phyloP scores from a whole-genome alignment of 345 rosid genomes.

The Isatis tinctoria region DNA sequence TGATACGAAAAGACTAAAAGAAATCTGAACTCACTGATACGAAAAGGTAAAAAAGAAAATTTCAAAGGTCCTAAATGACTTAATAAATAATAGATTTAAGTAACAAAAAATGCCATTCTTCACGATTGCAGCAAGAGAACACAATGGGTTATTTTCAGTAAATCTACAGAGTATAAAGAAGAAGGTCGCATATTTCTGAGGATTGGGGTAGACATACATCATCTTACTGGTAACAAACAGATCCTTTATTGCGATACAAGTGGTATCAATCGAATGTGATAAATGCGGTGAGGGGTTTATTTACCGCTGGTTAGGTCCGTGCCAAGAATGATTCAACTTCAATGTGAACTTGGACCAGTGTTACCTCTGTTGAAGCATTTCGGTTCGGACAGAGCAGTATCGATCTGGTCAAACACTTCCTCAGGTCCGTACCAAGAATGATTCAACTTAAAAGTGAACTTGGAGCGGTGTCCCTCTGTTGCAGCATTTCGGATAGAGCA shows the following conservation, averaged over 20 bases:
- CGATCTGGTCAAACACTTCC: conserved; percentile 34
- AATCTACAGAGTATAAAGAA: conserved; percentile 4
- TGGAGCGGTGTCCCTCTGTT: conserved; percentile 36
- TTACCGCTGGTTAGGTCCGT: conserved; percentile 16
- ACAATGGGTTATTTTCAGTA: not conserved
- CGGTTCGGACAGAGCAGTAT: conserved; percentile 42
- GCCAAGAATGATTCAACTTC: conserved; percentile 31
- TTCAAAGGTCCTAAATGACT: not conserved
- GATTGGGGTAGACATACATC: not conserved
- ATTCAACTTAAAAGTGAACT: conserved; percentile 43
- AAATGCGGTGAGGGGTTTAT: not conserved
- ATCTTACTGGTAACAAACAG: not conserved
- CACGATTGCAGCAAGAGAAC: not conserved
- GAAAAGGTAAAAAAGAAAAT: not conserved
- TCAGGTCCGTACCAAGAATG: conserved; percentile 7
- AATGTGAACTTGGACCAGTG: conserved; percentile 37
- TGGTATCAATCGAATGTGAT: conserved; percentile 11
- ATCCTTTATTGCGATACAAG: conserved; percentile 1
- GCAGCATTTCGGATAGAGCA: conserved; percentile 48
- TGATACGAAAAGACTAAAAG: not conserved
- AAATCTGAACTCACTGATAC: not conserved
- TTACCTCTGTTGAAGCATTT: conserved; percentile 41
- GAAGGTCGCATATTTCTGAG: conserved; percentile 1
- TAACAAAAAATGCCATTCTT: not conserved
- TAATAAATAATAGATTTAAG: not conserved